Evolutionary conservation across 2,329 filamentous ascomycete species (phyloP).

Genomic region (Orbilia blumenaviensis): DNA sequence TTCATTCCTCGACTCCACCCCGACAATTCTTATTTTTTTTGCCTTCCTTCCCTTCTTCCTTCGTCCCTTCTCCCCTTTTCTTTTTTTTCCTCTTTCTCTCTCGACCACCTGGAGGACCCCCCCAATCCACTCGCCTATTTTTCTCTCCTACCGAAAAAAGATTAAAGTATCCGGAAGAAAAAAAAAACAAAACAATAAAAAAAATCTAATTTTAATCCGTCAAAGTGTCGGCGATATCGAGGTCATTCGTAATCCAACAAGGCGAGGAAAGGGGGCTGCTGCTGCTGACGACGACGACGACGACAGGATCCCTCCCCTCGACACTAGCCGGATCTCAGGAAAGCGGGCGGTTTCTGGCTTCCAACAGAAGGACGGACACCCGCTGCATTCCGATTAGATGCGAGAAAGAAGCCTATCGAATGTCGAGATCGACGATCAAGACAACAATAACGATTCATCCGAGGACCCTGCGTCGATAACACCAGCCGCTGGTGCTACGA

Average conservation of each 20-base stretch:
- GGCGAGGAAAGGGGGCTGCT: slow-evolving; percentile 26
- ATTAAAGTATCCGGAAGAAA: neutral
- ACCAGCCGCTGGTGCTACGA: slow-evolving; percentile 1
- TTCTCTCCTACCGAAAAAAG: neutral
- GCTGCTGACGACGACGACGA: slow-evolving; percentile 13
- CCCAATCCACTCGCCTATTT: neutral
- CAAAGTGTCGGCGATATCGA: slow-evolving; percentile 54
- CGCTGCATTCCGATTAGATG: slow-evolving; percentile 50
- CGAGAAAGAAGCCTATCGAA: slow-evolving; percentile 54
- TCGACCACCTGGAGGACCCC: neutral
- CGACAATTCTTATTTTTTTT: slow-evolving; percentile 23
- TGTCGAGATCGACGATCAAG: slow-evolving; percentile 54
- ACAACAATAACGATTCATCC: slow-evolving; percentile 47
- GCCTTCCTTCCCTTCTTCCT: neutral
- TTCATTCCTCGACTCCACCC: slow-evolving; percentile 25
- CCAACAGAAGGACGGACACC: slow-evolving; percentile 19
- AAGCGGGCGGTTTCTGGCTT: slow-evolving; percentile 25
- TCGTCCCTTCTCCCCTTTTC: neutral
- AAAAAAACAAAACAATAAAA: neutral
- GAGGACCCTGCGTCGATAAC: slow-evolving; percentile 39
- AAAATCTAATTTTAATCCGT: slow-evolving; percentile 12
- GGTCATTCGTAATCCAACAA: slow-evolving; percentile 25
- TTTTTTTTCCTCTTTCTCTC: neutral
- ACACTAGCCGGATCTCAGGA: neutral
- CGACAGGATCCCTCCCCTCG: slow-evolving; percentile 36